phyloP scores from a whole-genome alignment of 495 filamentous ascomycete species.

The Amphirosellinia nigrospora region DNA sequence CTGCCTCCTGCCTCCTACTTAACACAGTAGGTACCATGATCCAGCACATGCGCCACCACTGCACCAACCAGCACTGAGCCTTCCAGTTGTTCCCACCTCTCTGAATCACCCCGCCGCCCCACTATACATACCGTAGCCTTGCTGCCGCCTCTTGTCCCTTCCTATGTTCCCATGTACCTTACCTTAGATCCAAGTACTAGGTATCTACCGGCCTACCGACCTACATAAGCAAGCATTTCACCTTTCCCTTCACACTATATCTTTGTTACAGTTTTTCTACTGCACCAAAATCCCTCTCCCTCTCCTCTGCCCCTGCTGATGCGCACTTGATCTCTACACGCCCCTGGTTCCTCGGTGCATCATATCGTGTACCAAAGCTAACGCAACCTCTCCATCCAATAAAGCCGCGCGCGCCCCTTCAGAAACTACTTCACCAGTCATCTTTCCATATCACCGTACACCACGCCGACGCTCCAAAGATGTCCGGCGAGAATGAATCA shows the following conservation, averaged over 20 bases:
- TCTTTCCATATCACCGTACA: background rate
- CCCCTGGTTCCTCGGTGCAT: background rate
- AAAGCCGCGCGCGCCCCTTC: background rate
- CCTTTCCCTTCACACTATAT: background rate
- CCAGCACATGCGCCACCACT: too few species aligned
- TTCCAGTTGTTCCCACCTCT: background rate
- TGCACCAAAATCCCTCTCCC: background rate
- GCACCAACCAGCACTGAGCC: too few species aligned
- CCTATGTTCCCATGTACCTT: conserved; percentile 6
- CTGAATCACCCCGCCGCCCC: conserved; percentile 12
- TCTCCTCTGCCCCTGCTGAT: too few species aligned
- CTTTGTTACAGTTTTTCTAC: background rate
- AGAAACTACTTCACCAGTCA: background rate
- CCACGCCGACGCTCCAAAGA: conserved; percentile 37
- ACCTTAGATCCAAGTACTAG: background rate
- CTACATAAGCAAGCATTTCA: background rate
- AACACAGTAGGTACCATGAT: too few species aligned
- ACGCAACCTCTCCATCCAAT: background rate
- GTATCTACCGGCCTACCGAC: background rate
- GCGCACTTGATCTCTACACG: background rate
- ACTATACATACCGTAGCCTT: conserved; percentile 17
- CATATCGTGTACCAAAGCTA: background rate
- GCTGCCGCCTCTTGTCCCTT: background rate
- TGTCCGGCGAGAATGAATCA: conserved; percentile 60
- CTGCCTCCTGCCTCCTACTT: too few species aligned